Percentiles rank a stretch among this genome's conserved stretches.
These are phyloP conservation scores for Geotrichum siamense DNA, from an alignment of 1,139 yeast species.

Conservation along the genomic window DNA sequence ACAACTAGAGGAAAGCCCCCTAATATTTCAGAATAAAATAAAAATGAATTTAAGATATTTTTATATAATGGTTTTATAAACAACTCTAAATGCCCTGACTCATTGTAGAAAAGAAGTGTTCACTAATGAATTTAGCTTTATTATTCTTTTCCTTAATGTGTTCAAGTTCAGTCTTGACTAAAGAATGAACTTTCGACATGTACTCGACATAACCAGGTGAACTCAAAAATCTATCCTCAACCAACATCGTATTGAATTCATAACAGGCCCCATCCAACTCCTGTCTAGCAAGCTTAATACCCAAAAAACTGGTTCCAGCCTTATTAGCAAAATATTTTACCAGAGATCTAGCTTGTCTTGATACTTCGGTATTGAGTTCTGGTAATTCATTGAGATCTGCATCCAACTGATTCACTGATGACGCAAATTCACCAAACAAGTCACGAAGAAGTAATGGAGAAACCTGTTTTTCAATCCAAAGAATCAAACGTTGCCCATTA, in stretches of 20 bases:
- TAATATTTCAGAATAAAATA: no score
- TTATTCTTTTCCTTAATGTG: conserved; percentile 19
- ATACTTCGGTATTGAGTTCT: conserved; percentile 58
- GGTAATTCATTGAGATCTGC: conserved; percentile 59
- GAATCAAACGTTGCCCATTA: conserved; percentile 54
- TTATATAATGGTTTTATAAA: no score
- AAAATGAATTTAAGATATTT: no score
- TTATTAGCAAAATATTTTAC: conserved; percentile 44
- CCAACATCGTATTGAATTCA: conserved; percentile 52
- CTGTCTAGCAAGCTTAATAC: conserved; percentile 58
- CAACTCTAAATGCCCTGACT: no score
- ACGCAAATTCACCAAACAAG: conserved; percentile 55
- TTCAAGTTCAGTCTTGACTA: conserved; percentile 30
- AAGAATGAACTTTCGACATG: conserved; percentile 27
- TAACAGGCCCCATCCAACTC: conserved; percentile 56
- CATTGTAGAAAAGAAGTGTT: conserved; percentile 16
- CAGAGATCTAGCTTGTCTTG: conserved; percentile 59
- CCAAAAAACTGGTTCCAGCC: conserved; percentile 41
- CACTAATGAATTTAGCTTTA: conserved; percentile 15
- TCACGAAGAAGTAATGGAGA: conserved; percentile 64
- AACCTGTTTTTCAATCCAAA: conserved; percentile 70
- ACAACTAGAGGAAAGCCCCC: no score
- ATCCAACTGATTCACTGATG: conserved; percentile 43
- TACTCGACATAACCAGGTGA: conserved; percentile 8
- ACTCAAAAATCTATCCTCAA: conserved; percentile 49